Percentiles rank a stretch among this genome's conserved stretches.
phyloP scores from a whole-genome alignment of 169 alveolate species.

The Plasmodium chabaudi region DNA sequence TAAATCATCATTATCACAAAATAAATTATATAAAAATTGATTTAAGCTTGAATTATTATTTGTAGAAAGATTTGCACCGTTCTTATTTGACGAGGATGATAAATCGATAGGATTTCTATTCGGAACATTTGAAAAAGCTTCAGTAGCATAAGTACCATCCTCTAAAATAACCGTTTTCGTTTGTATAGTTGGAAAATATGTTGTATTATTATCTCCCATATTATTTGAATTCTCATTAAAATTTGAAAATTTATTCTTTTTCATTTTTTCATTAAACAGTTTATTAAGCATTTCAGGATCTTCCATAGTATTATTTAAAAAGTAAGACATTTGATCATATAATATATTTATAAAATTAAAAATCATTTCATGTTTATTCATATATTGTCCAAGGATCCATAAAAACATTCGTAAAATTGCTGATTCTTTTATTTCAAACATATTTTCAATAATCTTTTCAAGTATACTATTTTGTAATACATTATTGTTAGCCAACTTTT shows the following conservation, averaged over 20 bases:
- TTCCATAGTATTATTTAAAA: conserved; percentile 45
- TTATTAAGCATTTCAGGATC: conserved; percentile 43
- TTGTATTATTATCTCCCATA: background rate
- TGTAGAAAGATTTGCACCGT: no score
- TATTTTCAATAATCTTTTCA: conserved; percentile 42
- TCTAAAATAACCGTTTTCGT: conserved; percentile 94
- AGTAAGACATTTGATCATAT: conserved; percentile 23
- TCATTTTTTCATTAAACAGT: conserved; percentile 43
- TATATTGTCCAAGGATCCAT: conserved; percentile 63
- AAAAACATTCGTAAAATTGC: conserved; percentile 74
- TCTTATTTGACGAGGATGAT: background rate
- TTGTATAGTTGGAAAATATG: conserved; percentile 1
- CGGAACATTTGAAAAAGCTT: conserved; percentile 77
- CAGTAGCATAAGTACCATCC: conserved; percentile 97
- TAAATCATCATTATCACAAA: conserved; percentile 75
- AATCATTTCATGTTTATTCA: conserved; percentile 32
- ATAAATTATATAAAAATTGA: conserved; percentile 71
- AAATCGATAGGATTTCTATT: background rate
- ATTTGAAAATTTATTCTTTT: conserved; percentile 78
- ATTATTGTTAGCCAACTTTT: conserved; percentile 50
- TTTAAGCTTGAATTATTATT: conserved; percentile 6
- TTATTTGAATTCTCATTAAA: conserved; percentile 29
- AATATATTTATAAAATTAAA: conserved; percentile 6
- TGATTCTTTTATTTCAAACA: conserved; percentile 74
- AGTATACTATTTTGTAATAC: conserved; percentile 27